Evolutionary conservation across 371 early-diverging fungal species (phyloP), one percentile per base, ranked within the genome.

Genomic region (Encephalitozoon cuniculi): DNA sequence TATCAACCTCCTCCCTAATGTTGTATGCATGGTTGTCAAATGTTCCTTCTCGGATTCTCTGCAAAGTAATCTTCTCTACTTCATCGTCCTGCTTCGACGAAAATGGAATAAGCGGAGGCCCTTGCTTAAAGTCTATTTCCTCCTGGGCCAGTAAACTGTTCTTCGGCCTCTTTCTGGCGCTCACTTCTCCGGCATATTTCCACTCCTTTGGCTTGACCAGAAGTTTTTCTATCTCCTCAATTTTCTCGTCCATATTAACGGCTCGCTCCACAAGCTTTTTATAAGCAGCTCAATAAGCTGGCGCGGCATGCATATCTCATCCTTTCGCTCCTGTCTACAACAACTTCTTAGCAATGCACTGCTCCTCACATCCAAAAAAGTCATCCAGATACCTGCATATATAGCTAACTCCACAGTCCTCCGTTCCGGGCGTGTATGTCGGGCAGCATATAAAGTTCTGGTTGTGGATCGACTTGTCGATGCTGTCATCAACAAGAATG

Each of bases 401-500:
- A 30, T 34, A 30, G 1, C n/a, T 15, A 34, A 59, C 34, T 11
- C 59, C 59, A 28, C 34, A 9, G 15, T 59, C 59, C n/a, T 59
- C 34, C 0, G 30, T 5, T 59, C 28, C 59, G 15, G 59, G 59
- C 2, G 7, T 28, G 18, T 34, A 59, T n/a, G 30, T 34, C 2
- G 30, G 30, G 15, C 59, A 59, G 59, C 59, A 59, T 1, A 81
- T 72, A 44, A 76, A 65, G 34, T 55, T 72, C 25, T 69, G 72
- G 5, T n/a, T 34, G 21, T 70, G 46, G 3, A 76, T 8, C 23
- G 68, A 67, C 51, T 81, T 81, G 7, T 72, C 49, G 8, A 55
- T 30, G 28, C 67, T 67, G 59, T 81, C 77, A 68, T 81, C 82
- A 15, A 81, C 72, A 49, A 81, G 67, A 40, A 74, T 64, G 34